Conservation (phyloP, 805 yeast genomes). For the Cyberlindnera subsufficiens region DNA sequence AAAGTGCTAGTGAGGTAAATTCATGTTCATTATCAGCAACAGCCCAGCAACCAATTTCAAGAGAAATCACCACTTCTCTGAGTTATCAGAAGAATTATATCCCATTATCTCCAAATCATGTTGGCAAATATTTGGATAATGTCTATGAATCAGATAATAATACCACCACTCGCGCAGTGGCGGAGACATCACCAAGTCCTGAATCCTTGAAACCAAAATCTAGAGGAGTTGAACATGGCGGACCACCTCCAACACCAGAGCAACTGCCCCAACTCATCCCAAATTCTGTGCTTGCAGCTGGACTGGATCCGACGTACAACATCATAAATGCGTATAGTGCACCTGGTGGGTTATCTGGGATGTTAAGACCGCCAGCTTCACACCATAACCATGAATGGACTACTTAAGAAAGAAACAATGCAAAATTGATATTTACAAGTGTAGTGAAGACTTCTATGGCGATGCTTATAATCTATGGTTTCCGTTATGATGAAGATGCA, state of each 20-base stretch:
- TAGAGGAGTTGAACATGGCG: neutral
- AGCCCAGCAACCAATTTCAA: slow-evolving; percentile 1
- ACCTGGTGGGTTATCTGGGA: slow-evolving; percentile 6
- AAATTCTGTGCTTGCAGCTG: neutral
- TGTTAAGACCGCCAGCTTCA: slow-evolving; percentile 10
- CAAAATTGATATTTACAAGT: neutral
- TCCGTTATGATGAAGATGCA: slow-evolving; percentile 4
- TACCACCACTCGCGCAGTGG: neutral
- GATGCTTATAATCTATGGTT: neutral
- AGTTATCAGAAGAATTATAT: slow-evolving; percentile 8
- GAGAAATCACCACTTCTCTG: slow-evolving; percentile 2
- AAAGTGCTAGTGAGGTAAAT: neutral
- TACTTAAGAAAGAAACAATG: neutral
- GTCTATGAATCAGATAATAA: slow-evolving; percentile 2
- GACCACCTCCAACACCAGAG: slow-evolving; percentile 7
- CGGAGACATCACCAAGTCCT: neutral
- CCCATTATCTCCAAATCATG: slow-evolving; percentile 13
- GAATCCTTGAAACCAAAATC: neutral
- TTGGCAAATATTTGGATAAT: slow-evolving; percentile 16
- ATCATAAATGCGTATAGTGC: slow-evolving; percentile 20
- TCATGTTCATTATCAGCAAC: slow-evolving; percentile 1
- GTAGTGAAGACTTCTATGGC: neutral
- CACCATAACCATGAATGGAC: slow-evolving; percentile 17
- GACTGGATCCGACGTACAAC: slow-evolving; percentile 1
- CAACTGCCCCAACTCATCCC: neutral